A percentile compares a stretch with the other conserved stretches of the same genome.
Evolutionary conservation across 1,284 basidiomycete genomes (phyloP).

Genomic region (Sparassis latifolia): DNA sequence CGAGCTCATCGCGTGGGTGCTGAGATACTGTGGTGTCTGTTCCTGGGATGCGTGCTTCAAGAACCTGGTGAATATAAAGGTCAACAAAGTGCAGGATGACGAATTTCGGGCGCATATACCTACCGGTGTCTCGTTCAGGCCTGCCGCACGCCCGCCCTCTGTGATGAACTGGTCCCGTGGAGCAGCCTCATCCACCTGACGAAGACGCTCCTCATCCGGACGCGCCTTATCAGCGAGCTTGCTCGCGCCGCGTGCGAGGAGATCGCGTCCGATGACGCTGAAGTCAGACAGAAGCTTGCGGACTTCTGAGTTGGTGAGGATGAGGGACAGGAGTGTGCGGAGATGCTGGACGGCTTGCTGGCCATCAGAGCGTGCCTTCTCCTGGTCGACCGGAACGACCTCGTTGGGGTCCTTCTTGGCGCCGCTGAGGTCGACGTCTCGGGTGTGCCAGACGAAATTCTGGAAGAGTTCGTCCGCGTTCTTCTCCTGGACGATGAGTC

Average conservation of each 20-base stretch:
- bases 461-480: conserved; percentile 89
- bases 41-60: conserved; percentile 46
- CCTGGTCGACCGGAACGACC: conserved; percentile 44
- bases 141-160: conserved; percentile 39
- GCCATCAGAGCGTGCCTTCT: conserved; percentile 54
- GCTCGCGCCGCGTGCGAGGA: conserved; percentile 72
- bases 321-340: conserved; percentile 77
- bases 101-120: conserved; percentile 7
- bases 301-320: conserved; percentile 88
- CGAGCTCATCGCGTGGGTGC: conserved; percentile 35
- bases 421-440: conserved; percentile 42
- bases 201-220: conserved; percentile 61
- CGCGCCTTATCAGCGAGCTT: conserved; percentile 71
- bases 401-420: conserved; percentile 40
- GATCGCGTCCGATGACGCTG: conserved; percentile 78
- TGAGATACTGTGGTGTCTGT: conserved; percentile 35
- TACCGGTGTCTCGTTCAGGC: conserved; percentile 27
- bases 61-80: conserved; percentile 19
- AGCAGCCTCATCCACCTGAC: conserved; percentile 64
- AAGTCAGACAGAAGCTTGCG: conserved; percentile 86
- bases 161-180: conserved; percentile 55
- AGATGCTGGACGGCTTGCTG: conserved; percentile 71
- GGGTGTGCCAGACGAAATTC: conserved; percentile 76
- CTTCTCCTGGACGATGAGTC: conserved; percentile 70
- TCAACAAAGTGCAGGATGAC: neutral